Conservation (phyloP, 768 basidiomycete species). For the Tricholoma furcatifolium region DNA sequence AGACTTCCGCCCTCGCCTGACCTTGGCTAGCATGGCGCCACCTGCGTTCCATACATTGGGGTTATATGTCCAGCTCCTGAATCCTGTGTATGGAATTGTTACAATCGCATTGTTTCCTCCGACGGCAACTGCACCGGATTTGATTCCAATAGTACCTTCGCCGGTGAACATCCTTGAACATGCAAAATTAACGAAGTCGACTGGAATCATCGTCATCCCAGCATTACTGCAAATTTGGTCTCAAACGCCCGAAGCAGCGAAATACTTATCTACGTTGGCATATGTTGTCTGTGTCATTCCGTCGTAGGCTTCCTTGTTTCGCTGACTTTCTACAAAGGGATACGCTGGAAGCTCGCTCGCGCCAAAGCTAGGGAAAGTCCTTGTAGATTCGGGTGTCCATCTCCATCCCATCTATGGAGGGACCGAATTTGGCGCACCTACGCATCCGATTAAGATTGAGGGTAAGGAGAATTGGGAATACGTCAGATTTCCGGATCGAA, state of each 20-base stretch:
- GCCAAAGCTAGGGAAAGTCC: constrained; percentile 26
- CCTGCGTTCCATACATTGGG: constrained; percentile 32
- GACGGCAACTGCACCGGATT: constrained; percentile 8
- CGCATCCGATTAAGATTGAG: neutral
- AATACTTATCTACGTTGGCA: constrained; percentile 21
- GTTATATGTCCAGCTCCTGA: constrained; percentile 21
- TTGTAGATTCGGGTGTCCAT: constrained; percentile 27
- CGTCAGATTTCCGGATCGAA: constrained; percentile 22
- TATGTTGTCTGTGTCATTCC: too few species aligned
- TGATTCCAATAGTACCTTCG: constrained; percentile 29
- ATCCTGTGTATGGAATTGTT: constrained; percentile 19
- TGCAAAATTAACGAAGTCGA: constrained; percentile 16
- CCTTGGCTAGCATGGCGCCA: constrained; percentile 22
- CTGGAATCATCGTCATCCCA: constrained; percentile 24
- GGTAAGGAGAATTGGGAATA: constrained; percentile 33
- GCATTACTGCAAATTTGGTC: constrained; percentile 29
- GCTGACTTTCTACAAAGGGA: too few species aligned
- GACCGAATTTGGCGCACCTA: constrained; percentile 29
- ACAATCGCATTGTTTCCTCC: constrained; percentile 26
- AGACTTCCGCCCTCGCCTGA: neutral
- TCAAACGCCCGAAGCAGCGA: constrained; percentile 17
- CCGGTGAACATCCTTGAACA: constrained; percentile 31
- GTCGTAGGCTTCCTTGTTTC: too few species aligned
- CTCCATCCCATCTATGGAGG: constrained; percentile 21
- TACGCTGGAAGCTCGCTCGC: constrained; percentile 30